Conservation (phyloP, 345 rosid species). For the Eucalyptus curtisii region DNA sequence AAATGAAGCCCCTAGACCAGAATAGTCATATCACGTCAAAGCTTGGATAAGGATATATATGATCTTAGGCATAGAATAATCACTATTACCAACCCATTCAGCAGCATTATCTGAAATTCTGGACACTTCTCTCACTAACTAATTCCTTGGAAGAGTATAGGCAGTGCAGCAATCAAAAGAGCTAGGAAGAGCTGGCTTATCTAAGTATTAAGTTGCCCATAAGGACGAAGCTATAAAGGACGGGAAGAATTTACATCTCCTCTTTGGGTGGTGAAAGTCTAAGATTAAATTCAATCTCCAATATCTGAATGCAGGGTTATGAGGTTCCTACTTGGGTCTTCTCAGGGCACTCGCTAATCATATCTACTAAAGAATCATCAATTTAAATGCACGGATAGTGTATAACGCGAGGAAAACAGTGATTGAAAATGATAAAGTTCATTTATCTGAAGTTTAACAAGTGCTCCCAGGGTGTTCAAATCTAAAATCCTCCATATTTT, state of each 20-base stretch:
- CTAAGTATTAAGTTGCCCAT: background rate
- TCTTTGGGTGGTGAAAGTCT: background rate
- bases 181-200: background rate
- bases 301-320: background rate
- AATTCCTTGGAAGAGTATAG: background rate
- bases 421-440: background rate
- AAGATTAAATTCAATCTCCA: background rate
- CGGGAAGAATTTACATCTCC: background rate
- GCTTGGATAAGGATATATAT: background rate
- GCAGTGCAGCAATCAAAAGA: background rate
- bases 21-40: background rate
- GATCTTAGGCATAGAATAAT: background rate
- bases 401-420: background rate
- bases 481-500: background rate
- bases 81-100: background rate
- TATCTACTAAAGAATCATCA: background rate
- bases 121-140: background rate
- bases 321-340: background rate
- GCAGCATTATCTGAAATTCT: background rate
- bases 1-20: background rate
- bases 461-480: background rate
- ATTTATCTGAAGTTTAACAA: background rate
- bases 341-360: background rate
- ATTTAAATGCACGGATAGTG: background rate
- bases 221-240: background rate